These are phyloP conservation scores for Rutstroemia sp. DNA, from an alignment of 2,329 filamentous ascomycete genomes.

Conservation along the genomic window DNA sequence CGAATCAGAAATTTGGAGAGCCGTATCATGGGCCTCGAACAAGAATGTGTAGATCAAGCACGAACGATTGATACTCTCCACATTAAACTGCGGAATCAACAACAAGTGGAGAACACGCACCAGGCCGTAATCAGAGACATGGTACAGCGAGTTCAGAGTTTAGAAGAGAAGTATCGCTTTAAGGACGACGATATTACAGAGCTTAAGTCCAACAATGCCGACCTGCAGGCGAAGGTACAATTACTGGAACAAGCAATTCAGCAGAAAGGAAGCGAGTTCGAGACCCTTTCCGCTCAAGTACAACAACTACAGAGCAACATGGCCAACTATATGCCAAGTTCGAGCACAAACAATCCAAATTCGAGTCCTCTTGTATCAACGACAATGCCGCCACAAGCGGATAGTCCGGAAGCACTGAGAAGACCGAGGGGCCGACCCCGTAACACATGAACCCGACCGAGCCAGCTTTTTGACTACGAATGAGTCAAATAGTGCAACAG, in stretches of 20 bases:
- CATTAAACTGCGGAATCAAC: background rate
- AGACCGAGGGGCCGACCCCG: too few species aligned
- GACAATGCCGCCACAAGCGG: too few species aligned
- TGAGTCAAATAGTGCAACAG: too few species aligned
- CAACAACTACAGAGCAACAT: background rate
- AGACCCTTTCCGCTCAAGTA: background rate
- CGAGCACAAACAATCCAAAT: background rate
- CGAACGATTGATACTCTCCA: background rate
- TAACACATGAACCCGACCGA: too few species aligned
- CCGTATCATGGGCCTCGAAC: background rate
- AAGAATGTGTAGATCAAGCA: background rate
- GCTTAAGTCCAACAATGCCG: background rate
- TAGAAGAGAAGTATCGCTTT: background rate
- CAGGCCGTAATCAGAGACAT: conserved; percentile 3
- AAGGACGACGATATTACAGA: background rate
- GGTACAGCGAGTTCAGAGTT: background rate
- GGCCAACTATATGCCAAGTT: background rate
- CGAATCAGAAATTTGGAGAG: background rate
- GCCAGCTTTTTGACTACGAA: too few species aligned
- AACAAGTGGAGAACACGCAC: conserved; percentile 4
- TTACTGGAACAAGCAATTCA: background rate
- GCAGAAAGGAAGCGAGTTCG: background rate
- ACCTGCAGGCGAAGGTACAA: background rate
- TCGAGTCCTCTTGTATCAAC: background rate
- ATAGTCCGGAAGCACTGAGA: background rate